Evolutionary conservation across 2,329 filamentous ascomycete genomes (phyloP).

Genomic region (Raffaelea albimanens): DNA sequence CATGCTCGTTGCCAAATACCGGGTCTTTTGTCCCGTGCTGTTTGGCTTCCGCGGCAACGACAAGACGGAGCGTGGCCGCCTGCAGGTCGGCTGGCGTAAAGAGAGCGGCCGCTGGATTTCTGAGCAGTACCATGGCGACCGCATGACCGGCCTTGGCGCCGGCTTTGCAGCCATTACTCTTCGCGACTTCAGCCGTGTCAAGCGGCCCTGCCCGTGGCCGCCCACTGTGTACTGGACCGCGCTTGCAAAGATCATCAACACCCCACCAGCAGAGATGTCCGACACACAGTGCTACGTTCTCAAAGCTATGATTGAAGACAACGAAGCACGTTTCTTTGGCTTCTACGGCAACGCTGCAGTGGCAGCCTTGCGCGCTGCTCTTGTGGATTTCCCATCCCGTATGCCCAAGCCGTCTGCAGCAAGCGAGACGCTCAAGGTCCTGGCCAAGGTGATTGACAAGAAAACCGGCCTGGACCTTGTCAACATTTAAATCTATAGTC

Average conservation of each 20-base stretch:
- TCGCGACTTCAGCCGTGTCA: constrained; percentile 66
- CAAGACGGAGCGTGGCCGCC: constrained; percentile 56
- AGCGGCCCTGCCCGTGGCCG: constrained; percentile 64
- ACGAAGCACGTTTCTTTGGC: constrained; percentile 64
- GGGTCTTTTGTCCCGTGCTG: constrained; percentile 70
- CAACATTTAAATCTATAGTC: constrained; percentile 2
- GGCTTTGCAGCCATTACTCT: constrained; percentile 78
- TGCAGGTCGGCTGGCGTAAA: constrained; percentile 64
- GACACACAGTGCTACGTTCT: constrained; percentile 65
- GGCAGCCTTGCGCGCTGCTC: constrained; percentile 58
- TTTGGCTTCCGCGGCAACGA: constrained; percentile 77
- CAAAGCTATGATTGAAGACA: constrained; percentile 61
- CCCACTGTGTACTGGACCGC: constrained; percentile 75
- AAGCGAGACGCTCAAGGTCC: constrained; percentile 40
- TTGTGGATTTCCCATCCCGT: constrained; percentile 62
- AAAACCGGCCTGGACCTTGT: constrained; percentile 38
- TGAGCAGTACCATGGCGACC: constrained; percentile 67
- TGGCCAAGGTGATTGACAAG: constrained; percentile 41
- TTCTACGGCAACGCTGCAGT: constrained; percentile 73
- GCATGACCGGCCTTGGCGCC: constrained; percentile 74
- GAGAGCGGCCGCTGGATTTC: constrained; percentile 50
- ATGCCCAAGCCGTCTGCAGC: constrained; percentile 37
- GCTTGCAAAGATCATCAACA: constrained; percentile 67
- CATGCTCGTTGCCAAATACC: constrained; percentile 73
- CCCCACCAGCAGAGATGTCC: constrained; percentile 56